Evolutionary conservation across 257 asterid genomes (phyloP).

Genomic region (Hygrophila difformis): DNA sequence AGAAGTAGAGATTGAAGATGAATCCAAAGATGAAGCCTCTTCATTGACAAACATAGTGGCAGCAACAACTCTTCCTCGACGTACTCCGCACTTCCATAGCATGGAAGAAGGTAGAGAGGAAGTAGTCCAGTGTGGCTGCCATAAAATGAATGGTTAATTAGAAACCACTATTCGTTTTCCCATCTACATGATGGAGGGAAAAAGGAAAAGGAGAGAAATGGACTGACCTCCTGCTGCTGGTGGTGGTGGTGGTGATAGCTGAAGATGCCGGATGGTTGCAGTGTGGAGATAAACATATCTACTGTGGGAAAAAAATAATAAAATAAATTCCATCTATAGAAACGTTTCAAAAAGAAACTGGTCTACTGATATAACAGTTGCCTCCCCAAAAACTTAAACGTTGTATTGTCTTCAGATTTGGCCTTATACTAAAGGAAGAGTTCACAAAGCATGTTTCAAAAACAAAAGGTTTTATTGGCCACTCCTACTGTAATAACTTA

Average conservation of each 20-base stretch:
- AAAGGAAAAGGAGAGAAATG: not conserved
- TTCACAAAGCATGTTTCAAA: too few relatives aligned
- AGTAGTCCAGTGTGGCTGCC: conserved; percentile 21
- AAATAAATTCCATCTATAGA: too few relatives aligned
- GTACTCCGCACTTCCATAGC: conserved; percentile 16
- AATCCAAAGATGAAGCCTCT: conserved; percentile 22
- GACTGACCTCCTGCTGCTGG: conserved; percentile 22
- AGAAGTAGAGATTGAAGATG: conserved; percentile 30
- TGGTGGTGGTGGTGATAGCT: conserved; percentile 15
- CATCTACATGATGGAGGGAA: not conserved
- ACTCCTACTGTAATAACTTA: too few relatives aligned
- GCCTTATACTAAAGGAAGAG: too few relatives aligned
- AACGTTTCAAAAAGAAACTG: too few relatives aligned
- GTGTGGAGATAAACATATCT: conserved; percentile 29
- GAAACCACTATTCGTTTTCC: not conserved
- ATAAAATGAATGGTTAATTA: conserved; percentile 1
- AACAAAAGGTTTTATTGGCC: too few relatives aligned
- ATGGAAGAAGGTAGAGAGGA: conserved; percentile 19
- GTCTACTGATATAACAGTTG: too few relatives aligned
- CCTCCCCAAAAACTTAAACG: too few relatives aligned
- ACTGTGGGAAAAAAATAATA: too few relatives aligned
- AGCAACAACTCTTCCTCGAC: conserved; percentile 13
- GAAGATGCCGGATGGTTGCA: conserved; percentile 24
- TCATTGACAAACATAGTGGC: conserved; percentile 28
- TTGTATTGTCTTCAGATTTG: too few relatives aligned